Evolutionary conservation across 2,329 filamentous ascomycete genomes (phyloP).

Genomic region (Zymoseptoria ardabiliae): DNA sequence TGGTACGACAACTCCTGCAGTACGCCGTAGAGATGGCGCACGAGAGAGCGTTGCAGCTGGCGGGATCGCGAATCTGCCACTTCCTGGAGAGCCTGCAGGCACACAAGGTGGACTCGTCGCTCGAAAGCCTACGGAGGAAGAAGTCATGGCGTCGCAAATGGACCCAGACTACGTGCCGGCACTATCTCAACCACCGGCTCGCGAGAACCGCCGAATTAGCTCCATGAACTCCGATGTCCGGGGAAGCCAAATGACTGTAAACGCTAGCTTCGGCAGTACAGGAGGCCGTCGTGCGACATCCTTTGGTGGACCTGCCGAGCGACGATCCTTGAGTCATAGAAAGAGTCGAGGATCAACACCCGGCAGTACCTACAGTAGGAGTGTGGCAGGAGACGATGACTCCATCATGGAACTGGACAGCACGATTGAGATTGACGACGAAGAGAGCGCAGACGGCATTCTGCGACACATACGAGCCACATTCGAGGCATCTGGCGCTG

Average conservation of each 20-base stretch:
- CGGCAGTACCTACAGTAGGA: slow-evolving; percentile 35
- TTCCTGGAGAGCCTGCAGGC: slow-evolving; percentile 15
- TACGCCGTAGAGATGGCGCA: slow-evolving; percentile 52
- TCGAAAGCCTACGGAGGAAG: slow-evolving; percentile 35
- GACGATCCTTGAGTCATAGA: slow-evolving; percentile 51
- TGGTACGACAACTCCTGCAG: slow-evolving; percentile 66
- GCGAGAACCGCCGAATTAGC: slow-evolving; percentile 73
- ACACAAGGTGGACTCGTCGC: slow-evolving; percentile 15
- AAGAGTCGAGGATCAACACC: slow-evolving; percentile 51
- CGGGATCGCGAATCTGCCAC: slow-evolving; percentile 27
- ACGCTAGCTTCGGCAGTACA: slow-evolving; percentile 43
- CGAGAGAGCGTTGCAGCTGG: slow-evolving; percentile 68
- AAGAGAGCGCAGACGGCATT: slow-evolving; percentile 23
- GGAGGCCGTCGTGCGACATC: slow-evolving; percentile 61
- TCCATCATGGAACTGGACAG: slow-evolving; percentile 30
- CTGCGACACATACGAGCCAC: slow-evolving; percentile 25
- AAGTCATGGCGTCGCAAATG: slow-evolving; percentile 42
- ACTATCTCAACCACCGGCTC: slow-evolving; percentile 42
- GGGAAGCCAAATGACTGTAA: slow-evolving; percentile 32
- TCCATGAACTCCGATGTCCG: slow-evolving; percentile 61
- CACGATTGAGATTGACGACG: slow-evolving; percentile 20
- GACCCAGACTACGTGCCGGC: slow-evolving; percentile 40
- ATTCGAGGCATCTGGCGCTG: slow-evolving; percentile 24
- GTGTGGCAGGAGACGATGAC: slow-evolving; percentile 29
- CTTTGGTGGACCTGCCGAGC: slow-evolving; percentile 58